Evolutionary conservation across 2,329 filamentous ascomycete species (phyloP).

Genomic region (Aspergillus flavus): DNA sequence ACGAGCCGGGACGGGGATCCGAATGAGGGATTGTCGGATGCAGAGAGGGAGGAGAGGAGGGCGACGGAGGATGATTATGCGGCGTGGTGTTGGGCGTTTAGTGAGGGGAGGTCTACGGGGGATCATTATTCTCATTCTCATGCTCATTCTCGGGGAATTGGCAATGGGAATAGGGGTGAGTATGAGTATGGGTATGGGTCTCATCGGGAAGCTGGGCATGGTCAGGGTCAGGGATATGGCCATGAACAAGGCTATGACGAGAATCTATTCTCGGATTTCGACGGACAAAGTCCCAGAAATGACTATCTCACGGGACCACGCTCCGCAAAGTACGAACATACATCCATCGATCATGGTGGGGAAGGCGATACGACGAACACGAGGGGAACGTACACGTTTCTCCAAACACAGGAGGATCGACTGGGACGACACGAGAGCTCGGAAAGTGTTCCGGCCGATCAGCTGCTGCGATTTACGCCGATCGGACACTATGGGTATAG

Average conservation of each 20-base stretch:
- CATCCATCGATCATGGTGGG: too few relatives aligned
- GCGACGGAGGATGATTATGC: constrained; percentile 12
- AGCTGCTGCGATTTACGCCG: constrained; percentile 4
- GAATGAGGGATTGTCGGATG: neutral
- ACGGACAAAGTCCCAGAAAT: too few relatives aligned
- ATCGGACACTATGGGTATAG: constrained; percentile 16
- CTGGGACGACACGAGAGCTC: neutral
- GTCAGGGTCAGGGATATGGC: neutral
- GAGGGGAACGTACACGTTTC: neutral
- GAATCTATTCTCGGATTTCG: too few relatives aligned
- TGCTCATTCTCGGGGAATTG: neutral
- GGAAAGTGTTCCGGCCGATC: neutral
- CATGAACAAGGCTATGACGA: neutral
- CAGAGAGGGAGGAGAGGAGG: neutral
- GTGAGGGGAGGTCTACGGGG: constrained; percentile 2
- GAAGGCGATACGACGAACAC: neutral
- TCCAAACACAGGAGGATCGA: neutral
- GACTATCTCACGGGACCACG: too few relatives aligned
- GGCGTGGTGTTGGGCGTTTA: constrained; percentile 19
- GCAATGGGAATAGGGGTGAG: too few relatives aligned
- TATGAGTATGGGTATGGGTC: too few relatives aligned
- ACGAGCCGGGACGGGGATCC: neutral
- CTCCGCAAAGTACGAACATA: too few relatives aligned
- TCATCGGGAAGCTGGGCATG: too few relatives aligned
- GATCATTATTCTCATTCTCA: too few relatives aligned